These are phyloP conservation scores for grape (Vitis vinifera) DNA, from an alignment of 164 flowering plant genomes.

Conservation along the genomic window ASM3070453v1 NC_081812.1:23280501-23281000, in stretches of 20 bases:
- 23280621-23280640: no score
- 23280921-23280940: slow-evolving; percentile 83
- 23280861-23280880: slow-evolving; percentile 88
- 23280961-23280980: slow-evolving; percentile 80
- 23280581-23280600: no score
- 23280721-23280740: no score
- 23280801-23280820: background rate
- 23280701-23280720: no score
- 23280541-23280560: no score
- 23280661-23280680: no score
- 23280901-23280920: slow-evolving; percentile 78
- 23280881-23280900: slow-evolving; percentile 95
- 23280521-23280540: no score
- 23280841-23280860: slow-evolving; percentile 41
- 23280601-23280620: no score
- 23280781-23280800: background rate
- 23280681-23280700: no score
- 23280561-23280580: no score
- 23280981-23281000: slow-evolving; percentile 57
- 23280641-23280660: no score
- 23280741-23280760: background rate
- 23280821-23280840: background rate
- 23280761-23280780: background rate
- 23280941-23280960: slow-evolving; percentile 97
- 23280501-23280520: no score